Percentiles rank a stretch among this genome's conserved stretches.
These are phyloP conservation scores for Mycena latifolia DNA, from an alignment of 768 basidiomycete species.

Conservation along the genomic window DNA sequence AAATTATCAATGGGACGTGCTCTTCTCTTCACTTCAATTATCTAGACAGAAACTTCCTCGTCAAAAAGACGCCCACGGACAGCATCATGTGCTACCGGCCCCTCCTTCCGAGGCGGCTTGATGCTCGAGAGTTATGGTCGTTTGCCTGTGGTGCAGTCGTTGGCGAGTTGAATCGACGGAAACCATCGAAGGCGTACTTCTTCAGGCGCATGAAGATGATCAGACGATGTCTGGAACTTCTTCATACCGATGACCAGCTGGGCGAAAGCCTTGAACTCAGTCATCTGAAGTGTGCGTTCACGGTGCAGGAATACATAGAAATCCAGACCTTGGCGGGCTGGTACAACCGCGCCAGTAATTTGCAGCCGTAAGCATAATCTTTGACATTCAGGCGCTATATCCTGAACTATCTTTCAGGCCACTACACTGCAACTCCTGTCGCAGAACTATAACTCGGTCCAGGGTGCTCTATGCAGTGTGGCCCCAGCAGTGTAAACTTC, in stretches of 20 bases:
- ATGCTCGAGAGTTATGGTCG: not conserved
- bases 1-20: not conserved
- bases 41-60: not conserved
- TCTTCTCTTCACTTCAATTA: too few relatives aligned
- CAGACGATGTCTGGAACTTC: not conserved
- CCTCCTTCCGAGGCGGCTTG: not conserved
- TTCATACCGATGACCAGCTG: not conserved
- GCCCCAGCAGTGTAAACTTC: not conserved
- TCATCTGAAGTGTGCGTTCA: not conserved
- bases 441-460: not conserved
- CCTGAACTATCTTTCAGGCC: not conserved
- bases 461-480: not conserved
- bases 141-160: not conserved
- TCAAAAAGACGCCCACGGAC: too few relatives aligned
- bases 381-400: not conserved
- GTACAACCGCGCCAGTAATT: not conserved
- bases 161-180: too few relatives aligned
- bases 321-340: not conserved
- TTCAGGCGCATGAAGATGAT: too few relatives aligned
- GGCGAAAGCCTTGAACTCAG: not conserved
- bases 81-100: not conserved
- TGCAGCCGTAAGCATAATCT: too few relatives aligned
- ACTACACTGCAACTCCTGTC: not conserved
- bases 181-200: too few relatives aligned
- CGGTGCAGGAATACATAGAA: not conserved